phyloP scores from a whole-genome alignment of 805 yeast species.

The Sugiyamaella americana region DNA sequence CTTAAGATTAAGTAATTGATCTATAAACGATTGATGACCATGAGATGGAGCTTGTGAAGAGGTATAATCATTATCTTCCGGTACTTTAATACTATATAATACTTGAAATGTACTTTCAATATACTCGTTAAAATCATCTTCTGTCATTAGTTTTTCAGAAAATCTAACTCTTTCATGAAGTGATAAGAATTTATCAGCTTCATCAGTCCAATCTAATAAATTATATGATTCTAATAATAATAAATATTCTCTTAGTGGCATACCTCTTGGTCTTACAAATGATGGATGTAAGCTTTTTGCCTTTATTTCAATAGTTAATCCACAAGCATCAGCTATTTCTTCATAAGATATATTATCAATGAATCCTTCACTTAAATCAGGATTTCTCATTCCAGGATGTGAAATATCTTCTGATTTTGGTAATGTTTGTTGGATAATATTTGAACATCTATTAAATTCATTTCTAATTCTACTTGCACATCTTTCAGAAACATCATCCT shows the following conservation, averaged over 20 bases:
- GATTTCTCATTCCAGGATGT: slow-evolving; percentile 50
- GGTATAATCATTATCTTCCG: no score
- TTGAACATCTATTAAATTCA: slow-evolving; percentile 40
- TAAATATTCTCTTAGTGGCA: slow-evolving; percentile 41
- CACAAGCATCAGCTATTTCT: slow-evolving; percentile 23
- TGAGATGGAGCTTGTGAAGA: no score
- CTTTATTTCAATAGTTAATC: slow-evolving; percentile 30
- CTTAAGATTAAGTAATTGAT: no score
- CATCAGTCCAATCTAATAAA: slow-evolving; percentile 20
- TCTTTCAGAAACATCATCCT: slow-evolving; percentile 51
- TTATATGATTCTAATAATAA: slow-evolving; percentile 35
- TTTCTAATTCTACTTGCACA: slow-evolving; percentile 37
- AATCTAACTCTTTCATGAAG: slow-evolving; percentile 65
- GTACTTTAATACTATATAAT: slow-evolving; percentile 15
- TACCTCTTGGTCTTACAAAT: slow-evolving; percentile 31
- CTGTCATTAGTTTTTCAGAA: slow-evolving; percentile 54
- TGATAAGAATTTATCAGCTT: slow-evolving; percentile 35
- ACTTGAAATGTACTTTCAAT: slow-evolving; percentile 36
- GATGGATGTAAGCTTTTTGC: slow-evolving; percentile 35
- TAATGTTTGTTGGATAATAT: slow-evolving; percentile 36
- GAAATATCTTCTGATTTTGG: slow-evolving; percentile 32
- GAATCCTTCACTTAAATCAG: slow-evolving; percentile 27
- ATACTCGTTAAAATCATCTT: slow-evolving; percentile 54
- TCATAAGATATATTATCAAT: slow-evolving; percentile 27
- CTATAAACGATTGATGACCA: no score